These are phyloP conservation scores for Cucurbita moschata DNA, from an alignment of 306 rosid genomes.

Conservation along the genomic window DNA sequence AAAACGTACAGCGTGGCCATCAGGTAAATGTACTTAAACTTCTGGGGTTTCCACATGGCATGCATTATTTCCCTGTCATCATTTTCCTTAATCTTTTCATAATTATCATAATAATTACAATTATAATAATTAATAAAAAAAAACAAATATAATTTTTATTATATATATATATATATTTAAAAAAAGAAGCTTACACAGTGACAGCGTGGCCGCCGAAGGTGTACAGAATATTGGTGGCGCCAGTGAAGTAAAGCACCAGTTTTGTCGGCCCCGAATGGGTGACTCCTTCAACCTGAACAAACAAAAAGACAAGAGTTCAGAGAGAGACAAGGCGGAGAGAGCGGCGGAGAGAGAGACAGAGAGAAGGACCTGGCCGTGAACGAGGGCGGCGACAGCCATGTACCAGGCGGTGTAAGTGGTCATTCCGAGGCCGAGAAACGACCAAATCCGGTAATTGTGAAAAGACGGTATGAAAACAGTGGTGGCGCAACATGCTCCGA, in stretches of 20 bases:
- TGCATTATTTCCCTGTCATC: constrained; percentile 87
- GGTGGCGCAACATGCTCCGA: constrained; percentile 98
- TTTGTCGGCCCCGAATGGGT: constrained; percentile 60
- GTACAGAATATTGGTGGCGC: constrained; percentile 92
- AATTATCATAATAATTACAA: background rate
- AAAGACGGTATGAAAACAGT: constrained; percentile 96
- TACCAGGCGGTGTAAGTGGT: constrained; percentile 99
- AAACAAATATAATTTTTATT: no score
- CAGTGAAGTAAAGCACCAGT: constrained; percentile 85
- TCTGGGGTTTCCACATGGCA: constrained; percentile 99
- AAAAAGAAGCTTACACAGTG: constrained; percentile 52
- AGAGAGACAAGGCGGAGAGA: background rate
- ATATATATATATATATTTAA: no score
- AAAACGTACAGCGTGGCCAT: constrained; percentile 82
- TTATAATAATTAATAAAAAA: background rate
- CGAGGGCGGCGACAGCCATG: constrained; percentile 43
- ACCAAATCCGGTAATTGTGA: constrained; percentile 94
- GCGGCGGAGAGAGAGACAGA: constrained; percentile 15
- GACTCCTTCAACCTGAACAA: constrained; percentile 44
- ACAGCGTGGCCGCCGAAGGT: constrained; percentile 99
- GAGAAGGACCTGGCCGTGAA: constrained; percentile 65
- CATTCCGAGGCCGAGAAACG: constrained; percentile 94
- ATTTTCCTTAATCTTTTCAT: background rate
- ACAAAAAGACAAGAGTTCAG: background rate
- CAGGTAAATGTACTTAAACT: constrained; percentile 77